Conservation (phyloP, 306 rosid species). For the Lagenaria siceraria region DNA sequence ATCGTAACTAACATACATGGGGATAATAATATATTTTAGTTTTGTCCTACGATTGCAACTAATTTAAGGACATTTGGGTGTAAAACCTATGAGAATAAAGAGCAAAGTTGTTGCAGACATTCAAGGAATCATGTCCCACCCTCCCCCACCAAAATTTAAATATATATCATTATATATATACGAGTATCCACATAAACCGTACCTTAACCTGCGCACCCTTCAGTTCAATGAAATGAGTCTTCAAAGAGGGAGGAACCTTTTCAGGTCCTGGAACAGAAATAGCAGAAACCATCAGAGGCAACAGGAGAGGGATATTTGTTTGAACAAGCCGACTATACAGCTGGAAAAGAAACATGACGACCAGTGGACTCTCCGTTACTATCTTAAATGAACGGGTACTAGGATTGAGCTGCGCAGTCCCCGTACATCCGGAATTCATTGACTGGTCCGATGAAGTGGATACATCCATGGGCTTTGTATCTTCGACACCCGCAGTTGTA, state of each 20-base stretch:
- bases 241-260: slow-evolving; percentile 71
- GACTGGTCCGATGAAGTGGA: slow-evolving; percentile 55
- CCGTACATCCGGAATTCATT: slow-evolving; percentile 31
- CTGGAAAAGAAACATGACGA: slow-evolving; percentile 96
- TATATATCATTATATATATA: background rate
- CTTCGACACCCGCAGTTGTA: slow-evolving; percentile 42
- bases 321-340: slow-evolving; percentile 89
- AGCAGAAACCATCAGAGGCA: slow-evolving; percentile 96
- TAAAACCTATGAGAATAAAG: background rate
- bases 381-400: slow-evolving; percentile 90
- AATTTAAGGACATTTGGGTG: background rate
- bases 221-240: slow-evolving; percentile 72
- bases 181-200: background rate
- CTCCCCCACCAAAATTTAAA: background rate
- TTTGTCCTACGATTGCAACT: background rate
- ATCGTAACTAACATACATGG: background rate
- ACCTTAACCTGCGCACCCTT: slow-evolving; percentile 99
- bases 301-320: slow-evolving; percentile 77
- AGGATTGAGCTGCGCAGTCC: slow-evolving; percentile 73
- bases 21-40: background rate
- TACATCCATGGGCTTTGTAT: slow-evolving; percentile 63
- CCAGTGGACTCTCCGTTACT: slow-evolving; percentile 93
- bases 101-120: background rate
- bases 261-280: slow-evolving; percentile 97
- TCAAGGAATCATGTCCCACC: background rate